Base-by-base conservation (phyloP, 345 rosid species). In the Mallotus nudiflorus region DNA sequence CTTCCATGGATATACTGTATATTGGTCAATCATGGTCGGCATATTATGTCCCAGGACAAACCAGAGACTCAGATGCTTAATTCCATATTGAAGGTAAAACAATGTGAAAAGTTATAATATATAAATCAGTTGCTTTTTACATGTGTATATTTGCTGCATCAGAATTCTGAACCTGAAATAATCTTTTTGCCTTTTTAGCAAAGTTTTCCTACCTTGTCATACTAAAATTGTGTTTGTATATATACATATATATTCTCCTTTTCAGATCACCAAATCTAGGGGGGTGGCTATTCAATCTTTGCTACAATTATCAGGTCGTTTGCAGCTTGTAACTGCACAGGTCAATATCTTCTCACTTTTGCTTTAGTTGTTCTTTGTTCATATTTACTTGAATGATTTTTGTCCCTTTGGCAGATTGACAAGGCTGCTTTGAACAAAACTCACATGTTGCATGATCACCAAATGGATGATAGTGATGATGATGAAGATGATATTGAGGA, bases 1-100 rank as follows among this genome's bases (percentile, higher is more conserved):
- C 88, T 92, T 33, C 91, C 88, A 40, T 95, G 98, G 99, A 85
- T 95, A 62, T 79, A 86, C 67, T 82, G 83, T 69, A 85, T 95
- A 85, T 75, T 92, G 88, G 80, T 88, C 80, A 87, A 80, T 77
- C 89, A 89, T 49, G 80, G 93, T 72, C 85, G 76, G 70, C 66
- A 80, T 75, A 58, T 90, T 70, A 46, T 68, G 79, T 82, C 89
- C 49, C 86, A 78, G 69, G 91, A 89, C 74, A 80, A 82, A 27
- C 13, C 35, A 6, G 73, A 73, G 18, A 13, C 65, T 1, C 86
- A 77, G 60, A 78, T 88, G 59, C 84, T 95, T 70, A 73, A 73
- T 73, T 81, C 89, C 66, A 72, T 92, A 54, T 76, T 67, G 49
- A 86, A 92, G 96, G 99, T 95, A 67, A 70, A 67, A 18, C 50